Percentiles rank a stretch among this genome's conserved stretches.
Conservation (phyloP, 495 filamentous ascomycete species). For the Parachaetomium inaequale region DNA sequence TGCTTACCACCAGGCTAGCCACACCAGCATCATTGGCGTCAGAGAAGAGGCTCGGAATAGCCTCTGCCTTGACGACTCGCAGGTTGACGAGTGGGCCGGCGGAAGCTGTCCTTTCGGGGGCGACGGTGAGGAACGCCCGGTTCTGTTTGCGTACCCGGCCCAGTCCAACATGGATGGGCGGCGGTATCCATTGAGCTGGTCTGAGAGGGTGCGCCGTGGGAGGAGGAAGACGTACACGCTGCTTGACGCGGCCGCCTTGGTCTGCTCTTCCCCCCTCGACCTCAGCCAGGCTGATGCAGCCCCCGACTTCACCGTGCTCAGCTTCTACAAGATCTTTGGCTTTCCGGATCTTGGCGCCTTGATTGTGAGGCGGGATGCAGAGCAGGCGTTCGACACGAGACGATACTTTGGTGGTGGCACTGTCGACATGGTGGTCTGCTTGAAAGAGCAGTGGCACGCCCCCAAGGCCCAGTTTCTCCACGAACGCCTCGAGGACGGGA, state of each 20-base stretch:
- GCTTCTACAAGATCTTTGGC: slow-evolving; percentile 96
- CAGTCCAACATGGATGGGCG: slow-evolving; percentile 95
- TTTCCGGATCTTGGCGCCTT: slow-evolving; percentile 89
- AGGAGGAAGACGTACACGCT: slow-evolving; percentile 58
- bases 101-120: slow-evolving; percentile 25
- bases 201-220: slow-evolving; percentile 45
- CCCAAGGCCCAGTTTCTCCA: slow-evolving; percentile 69
- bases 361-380: slow-evolving; percentile 73
- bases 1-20: slow-evolving; percentile 76
- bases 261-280: slow-evolving; percentile 72
- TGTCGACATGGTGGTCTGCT: slow-evolving; percentile 69
- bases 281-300: slow-evolving; percentile 56
- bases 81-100: slow-evolving; percentile 66
- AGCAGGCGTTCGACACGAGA: slow-evolving; percentile 56
- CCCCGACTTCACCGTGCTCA: slow-evolving; percentile 84
- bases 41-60: slow-evolving; percentile 65
- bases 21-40: slow-evolving; percentile 84
- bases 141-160: slow-evolving; percentile 78
- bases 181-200: slow-evolving; percentile 70
- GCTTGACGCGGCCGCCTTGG: slow-evolving; percentile 85
- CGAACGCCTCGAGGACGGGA: slow-evolving; percentile 84
- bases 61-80: slow-evolving; percentile 64
- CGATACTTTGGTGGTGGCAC: slow-evolving; percentile 94
- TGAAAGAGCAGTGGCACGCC: slow-evolving; percentile 68
- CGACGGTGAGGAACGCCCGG: slow-evolving; percentile 20